A percentile compares a stretch with the other conserved stretches of the same genome.
phyloP scores from a whole-genome alignment of 2,329 filamentous ascomycete species.

The Alternaria angustiovoidea region DNA sequence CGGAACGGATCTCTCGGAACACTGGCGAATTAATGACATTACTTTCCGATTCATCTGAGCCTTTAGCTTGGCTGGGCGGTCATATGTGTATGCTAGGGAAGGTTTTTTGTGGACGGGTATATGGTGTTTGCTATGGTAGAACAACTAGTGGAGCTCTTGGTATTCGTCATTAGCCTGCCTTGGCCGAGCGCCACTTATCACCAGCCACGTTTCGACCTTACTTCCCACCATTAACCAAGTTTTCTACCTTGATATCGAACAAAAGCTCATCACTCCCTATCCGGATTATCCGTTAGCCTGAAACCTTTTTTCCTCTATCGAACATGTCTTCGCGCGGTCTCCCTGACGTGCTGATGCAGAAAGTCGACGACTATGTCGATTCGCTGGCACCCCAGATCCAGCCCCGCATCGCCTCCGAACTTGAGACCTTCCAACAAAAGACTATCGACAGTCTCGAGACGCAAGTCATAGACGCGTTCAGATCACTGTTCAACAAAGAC shows the following conservation, averaged over 20 bases:
- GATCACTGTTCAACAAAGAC: constrained; percentile 38
- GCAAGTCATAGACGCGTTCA: constrained; percentile 41
- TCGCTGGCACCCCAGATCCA: constrained; percentile 43
- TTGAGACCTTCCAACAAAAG: constrained; percentile 42
- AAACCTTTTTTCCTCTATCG: background rate
- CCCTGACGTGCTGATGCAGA: constrained; percentile 36
- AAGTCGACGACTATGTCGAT: constrained; percentile 43
- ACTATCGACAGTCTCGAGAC: constrained; percentile 43
- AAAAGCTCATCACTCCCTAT: background rate
- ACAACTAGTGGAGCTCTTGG: background rate
- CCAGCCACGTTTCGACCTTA: constrained; percentile 3
- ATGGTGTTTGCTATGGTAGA: background rate
- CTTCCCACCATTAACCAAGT: background rate
- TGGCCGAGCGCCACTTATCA: constrained; percentile 2
- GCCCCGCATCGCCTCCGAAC: constrained; percentile 41
- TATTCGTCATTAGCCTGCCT: constrained; percentile 3
- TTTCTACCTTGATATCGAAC: background rate
- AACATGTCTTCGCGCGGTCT: constrained; percentile 31
- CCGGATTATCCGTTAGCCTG: background rate
- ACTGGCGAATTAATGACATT: background rate
- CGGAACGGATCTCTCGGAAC: background rate
- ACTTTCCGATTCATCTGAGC: background rate
- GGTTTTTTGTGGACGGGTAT: background rate
- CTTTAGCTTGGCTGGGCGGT: background rate
- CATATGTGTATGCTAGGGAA: background rate